Conservation (phyloP, 225 moss, liverwort and hornwort genomes). For the Physcomitrellopsis africana region DNA sequence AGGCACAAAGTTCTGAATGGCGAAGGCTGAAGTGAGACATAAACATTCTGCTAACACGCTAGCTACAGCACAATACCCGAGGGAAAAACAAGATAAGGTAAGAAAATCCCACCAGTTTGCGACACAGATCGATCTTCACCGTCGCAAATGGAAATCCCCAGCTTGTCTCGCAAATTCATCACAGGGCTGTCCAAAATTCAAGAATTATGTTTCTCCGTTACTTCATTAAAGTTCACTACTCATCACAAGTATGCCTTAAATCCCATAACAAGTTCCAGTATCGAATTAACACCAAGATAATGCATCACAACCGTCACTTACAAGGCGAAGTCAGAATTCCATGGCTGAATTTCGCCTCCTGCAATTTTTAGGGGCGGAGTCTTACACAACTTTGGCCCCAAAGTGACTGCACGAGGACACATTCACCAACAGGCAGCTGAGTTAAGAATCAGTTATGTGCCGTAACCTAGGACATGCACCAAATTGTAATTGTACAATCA, state of each 20-base stretch:
- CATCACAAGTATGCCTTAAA: neutral
- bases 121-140: conserved; percentile 57
- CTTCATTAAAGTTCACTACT: no score
- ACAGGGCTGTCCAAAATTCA: conserved; percentile 64
- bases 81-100: neutral
- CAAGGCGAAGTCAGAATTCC: conserved; percentile 73
- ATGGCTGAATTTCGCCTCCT: conserved; percentile 54
- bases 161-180: conserved; percentile 68
- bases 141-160: conserved; percentile 69
- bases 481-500: no score
- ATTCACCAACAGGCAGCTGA: neutral
- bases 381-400: conserved; percentile 63
- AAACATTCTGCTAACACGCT: neutral
- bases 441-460: neutral
- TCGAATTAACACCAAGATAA: neutral
- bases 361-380: conserved; percentile 51
- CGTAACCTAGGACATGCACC: neutral
- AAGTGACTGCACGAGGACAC: conserved; percentile 51
- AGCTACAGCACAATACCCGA: neutral
- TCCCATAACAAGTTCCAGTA: neutral
- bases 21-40: neutral
- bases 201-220: neutral
- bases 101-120: conserved; percentile 52
- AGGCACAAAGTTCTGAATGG: neutral
- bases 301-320: conserved; percentile 26